These are phyloP conservation scores for Cyathus striatus DNA, from an alignment of 768 basidiomycete species.

Conservation along the genomic window DNA sequence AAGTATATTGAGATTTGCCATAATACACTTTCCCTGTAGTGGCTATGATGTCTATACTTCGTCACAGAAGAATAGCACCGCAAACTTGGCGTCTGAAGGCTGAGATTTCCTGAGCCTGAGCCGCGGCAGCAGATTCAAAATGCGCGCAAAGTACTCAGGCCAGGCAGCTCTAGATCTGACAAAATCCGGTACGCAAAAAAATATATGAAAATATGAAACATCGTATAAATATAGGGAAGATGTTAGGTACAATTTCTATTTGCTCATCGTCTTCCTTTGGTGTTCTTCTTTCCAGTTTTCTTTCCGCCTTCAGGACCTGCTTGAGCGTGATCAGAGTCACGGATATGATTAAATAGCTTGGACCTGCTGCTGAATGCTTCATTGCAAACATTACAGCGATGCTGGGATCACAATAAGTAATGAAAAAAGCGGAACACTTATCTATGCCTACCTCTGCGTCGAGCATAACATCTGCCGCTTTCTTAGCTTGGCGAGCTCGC, in stretches of 20 bases:
- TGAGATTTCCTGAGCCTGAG: no score
- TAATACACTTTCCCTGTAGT: no score
- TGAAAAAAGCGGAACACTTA: conserved; percentile 7
- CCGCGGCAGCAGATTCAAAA: no score
- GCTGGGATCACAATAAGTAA: conserved; percentile 10
- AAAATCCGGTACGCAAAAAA: no score
- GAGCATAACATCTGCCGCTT: no score
- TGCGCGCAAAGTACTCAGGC: no score
- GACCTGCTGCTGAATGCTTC: conserved; percentile 61
- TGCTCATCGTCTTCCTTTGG: conserved; percentile 28
- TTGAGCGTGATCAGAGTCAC: conserved; percentile 64
- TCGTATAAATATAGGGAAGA: background rate
- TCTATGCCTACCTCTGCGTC: conserved; percentile 18
- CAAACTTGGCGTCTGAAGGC: no score
- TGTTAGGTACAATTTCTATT: no score
- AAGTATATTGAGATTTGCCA: no score
- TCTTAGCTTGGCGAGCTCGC: conserved; percentile 73
- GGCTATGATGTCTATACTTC: no score
- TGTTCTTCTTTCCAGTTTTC: conserved; percentile 26
- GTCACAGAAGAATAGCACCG: no score
- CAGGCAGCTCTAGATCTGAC: no score
- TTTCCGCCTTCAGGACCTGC: conserved; percentile 28
- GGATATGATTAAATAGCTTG: conserved; percentile 71
- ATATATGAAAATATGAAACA: background rate
- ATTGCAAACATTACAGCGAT: conserved; percentile 69